Evolutionary conservation across 257 asterid genomes (phyloP).

Genomic region (Solanum sparsipilum): DNA sequence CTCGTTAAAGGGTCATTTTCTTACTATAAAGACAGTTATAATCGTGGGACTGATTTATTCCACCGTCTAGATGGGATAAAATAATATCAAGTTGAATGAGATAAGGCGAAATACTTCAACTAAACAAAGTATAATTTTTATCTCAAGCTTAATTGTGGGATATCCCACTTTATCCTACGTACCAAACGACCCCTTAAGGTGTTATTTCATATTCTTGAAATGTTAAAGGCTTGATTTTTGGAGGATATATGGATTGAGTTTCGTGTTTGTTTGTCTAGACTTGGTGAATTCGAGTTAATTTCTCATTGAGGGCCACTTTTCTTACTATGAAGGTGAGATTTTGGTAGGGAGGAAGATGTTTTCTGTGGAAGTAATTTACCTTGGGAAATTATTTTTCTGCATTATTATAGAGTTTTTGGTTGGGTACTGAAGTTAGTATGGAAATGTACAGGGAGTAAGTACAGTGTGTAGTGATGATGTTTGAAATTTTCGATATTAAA

Average conservation of each 20-base stretch:
- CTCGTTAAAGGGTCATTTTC: neutral
- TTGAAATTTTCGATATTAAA: neutral
- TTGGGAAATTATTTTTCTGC: neutral
- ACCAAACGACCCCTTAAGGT: neutral
- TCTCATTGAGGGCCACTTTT: neutral
- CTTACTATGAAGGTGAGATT: neutral
- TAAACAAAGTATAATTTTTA: neutral
- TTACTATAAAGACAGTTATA: neutral
- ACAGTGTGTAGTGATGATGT: neutral
- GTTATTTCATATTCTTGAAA: neutral
- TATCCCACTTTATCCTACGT: neutral
- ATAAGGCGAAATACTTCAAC: neutral
- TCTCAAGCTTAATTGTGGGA: neutral
- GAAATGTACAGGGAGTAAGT: neutral
- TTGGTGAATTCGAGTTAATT: neutral
- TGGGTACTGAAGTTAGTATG: neutral
- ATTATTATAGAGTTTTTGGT: neutral
- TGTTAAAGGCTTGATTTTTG: neutral
- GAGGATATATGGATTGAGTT: neutral
- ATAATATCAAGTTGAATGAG: neutral
- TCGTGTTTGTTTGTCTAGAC: neutral
- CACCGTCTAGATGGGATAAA: neutral
- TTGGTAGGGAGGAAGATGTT: neutral
- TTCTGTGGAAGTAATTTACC: neutral
- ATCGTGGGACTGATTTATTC: neutral